Base-by-base conservation (phyloP, 2,329 filamentous ascomycete genomes). In the Hawksworthiomyces lignivorus region DNA sequence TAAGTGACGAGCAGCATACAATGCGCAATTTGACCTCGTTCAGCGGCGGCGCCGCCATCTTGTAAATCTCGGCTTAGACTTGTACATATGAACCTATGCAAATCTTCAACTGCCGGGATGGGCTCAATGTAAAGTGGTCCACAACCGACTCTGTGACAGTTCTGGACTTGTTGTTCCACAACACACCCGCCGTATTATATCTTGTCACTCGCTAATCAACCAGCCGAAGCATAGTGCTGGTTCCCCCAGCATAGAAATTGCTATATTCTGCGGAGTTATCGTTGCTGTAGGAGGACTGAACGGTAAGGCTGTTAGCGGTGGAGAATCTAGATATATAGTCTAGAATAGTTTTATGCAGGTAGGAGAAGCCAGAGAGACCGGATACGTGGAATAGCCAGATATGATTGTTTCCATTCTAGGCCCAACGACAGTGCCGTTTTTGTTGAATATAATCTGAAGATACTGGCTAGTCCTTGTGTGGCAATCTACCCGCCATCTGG, bases 51-150 rank as follows among this genome's bases (percentile, higher is more conserved):
- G 82, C 78, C 10, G 84, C 79, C 35, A 77, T 87, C 44, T 74
- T 72, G 57, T 80, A 85, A 66, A 73, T 82, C 48, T 87, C 83
- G 83, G 76, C 83, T 57, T 87, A 83, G 84, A 74, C 77, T 2
- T 87, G 81, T 79, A 81, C 77, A 5, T 84, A 84, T 65, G 82
- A 84, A 60, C 77, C 73, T 18, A 56, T 84, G 17, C 65, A 61
- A 20, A 75, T 86, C 59, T 71, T 76, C 54, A 69, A 82, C 54
- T 84, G 80, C 54, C 64, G 64, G 9, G 67, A 84, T 24, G 84
- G 81, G 11, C 67, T 87, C 44, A 79, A 85, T 55, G 81, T 87
- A 70, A 72, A 71, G 6, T 70, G 80, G n/a, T 68, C 78, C 52
- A 75, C 73, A 11, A 83, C 89, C 20, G 84, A 85, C 28, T 90